These are phyloP conservation scores for Flueggea neowawraea DNA, from an alignment of 441 rosid species.

Conservation along the genomic window DNA sequence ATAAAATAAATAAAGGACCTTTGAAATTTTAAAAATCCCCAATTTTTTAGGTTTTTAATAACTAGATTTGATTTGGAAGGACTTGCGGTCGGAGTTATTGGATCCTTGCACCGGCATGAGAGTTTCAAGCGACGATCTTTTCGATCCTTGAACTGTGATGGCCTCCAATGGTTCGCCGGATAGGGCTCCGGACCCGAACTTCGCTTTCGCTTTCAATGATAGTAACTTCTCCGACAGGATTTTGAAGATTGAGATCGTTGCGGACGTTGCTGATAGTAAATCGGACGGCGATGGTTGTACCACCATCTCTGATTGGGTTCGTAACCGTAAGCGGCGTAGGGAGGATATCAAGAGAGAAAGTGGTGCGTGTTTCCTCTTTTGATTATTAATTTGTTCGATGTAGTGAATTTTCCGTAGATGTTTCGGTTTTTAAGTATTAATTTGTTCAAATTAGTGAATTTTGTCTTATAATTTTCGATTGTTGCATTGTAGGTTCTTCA, in stretches of 20 bases:
- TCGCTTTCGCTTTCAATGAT: constrained; percentile 95
- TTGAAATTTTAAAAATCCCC: too few relatives aligned
- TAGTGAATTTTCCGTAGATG: neutral
- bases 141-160: constrained; percentile 42
- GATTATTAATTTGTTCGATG: neutral
- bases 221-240: constrained; percentile 91
- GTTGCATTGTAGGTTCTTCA: too few relatives aligned
- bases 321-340: constrained; percentile 78
- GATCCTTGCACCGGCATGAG: too few relatives aligned
- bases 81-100: too few relatives aligned
- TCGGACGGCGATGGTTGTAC: constrained; percentile 64
- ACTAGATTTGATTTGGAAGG: too few relatives aligned
- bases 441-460: too few relatives aligned
- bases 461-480: too few relatives aligned
- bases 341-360: constrained; percentile 69
- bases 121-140: constrained; percentile 32
- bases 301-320: constrained; percentile 86
- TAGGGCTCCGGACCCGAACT: constrained; percentile 45
- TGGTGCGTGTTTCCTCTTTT: constrained; percentile 19
- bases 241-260: constrained; percentile 81
- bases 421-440: too few relatives aligned
- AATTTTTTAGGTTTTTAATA: too few relatives aligned
- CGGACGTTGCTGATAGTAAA: constrained; percentile 43
- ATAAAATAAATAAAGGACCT: too few relatives aligned
- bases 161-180: constrained; percentile 42